Evolutionary conservation across 176 grass and related monocot genomes (phyloP), one percentile per base, ranked within the genome.

Genomic region (Musa troglodytarum): DNA sequence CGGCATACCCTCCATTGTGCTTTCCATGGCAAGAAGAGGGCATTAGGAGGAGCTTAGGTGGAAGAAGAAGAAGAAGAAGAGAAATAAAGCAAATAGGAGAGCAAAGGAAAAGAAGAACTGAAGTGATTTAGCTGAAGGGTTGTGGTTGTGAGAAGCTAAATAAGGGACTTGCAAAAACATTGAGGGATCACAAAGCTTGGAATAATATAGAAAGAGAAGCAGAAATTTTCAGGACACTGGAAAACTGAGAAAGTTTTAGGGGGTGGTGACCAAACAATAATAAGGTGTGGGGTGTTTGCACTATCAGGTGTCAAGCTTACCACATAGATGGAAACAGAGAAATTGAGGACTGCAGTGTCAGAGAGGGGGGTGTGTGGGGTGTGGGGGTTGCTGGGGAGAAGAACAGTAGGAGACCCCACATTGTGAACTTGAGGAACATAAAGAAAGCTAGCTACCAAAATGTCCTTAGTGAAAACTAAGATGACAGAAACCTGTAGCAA

Each of bases 261-360:
- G 20, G 19, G 17, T 52, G 16, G 12, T 17, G 57, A 62, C 78
- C 79, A 77, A 74, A 49, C 55, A 11, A 75, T 80, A 75, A 81
- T 68, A 71, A 82, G 85, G 81, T 71, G 77, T 84, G 77, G 49
- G 86, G 73, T 81, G 76, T 79, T 88, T 87, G 83, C 86, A 96
- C 92, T 91, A 82, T 81, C 92, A 96, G 88, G 86, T 88, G 91
- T 87, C 57, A 88, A 83, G 84, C 86, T 79, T 87, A 86, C 77
- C 83, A 56, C 53, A 86, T 73, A 84, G 79, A 77, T 79, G 63
- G 69, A 66, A 64, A 13, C 52, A 54, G 71, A 68, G 65, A 58
- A 17, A 55, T 52, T 17, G 79, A 68, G 49, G 43, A 68, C 34
- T 43, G 34, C 34, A 75, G 76, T 71, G 81, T 61, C 71, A 82